Percentiles rank a stretch among this genome's conserved stretches.
Evolutionary conservation across 169 alveolate species (phyloP).

Genomic region (Miamiensis avidus): DNA sequence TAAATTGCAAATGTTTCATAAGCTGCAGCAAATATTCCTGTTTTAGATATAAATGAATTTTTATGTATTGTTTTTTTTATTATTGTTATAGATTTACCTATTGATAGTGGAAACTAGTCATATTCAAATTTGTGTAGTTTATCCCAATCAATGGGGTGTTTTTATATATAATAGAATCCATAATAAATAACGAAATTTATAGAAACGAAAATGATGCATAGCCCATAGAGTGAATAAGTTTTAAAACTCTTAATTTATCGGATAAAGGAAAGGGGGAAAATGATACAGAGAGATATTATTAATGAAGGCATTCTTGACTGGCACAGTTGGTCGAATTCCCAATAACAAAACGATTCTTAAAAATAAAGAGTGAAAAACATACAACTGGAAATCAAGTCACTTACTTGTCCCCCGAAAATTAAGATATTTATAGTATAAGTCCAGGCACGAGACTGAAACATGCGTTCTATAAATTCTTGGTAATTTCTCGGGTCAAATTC

Average conservation of each 20-base stretch:
- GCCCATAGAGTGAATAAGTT: background rate
- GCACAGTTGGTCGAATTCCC: background rate
- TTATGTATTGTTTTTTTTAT: slow-evolving; percentile 8
- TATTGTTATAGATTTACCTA: background rate
- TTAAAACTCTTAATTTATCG: slow-evolving; percentile 8
- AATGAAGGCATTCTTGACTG: slow-evolving; percentile 18
- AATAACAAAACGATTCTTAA: background rate
- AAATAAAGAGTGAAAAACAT: slow-evolving; percentile 11
- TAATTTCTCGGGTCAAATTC: too few relatives aligned
- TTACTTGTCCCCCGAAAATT: background rate
- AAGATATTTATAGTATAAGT: background rate
- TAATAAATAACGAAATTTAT: background rate
- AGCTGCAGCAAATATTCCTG: background rate
- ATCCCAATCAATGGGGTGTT: background rate
- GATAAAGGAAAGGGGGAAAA: background rate
- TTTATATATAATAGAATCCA: background rate
- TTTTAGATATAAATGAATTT: slow-evolving; percentile 5
- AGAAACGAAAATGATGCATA: background rate
- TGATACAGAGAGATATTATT: background rate
- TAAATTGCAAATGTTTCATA: background rate
- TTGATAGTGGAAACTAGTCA: background rate
- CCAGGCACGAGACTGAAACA: too few relatives aligned
- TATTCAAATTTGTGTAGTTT: background rate
- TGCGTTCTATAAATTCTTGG: too few relatives aligned
- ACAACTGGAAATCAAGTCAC: background rate